Evolutionary conservation across 352 stramenopile genomes (phyloP), one percentile per base, ranked within the genome.

Genomic region (Phytophthora multivora): DNA sequence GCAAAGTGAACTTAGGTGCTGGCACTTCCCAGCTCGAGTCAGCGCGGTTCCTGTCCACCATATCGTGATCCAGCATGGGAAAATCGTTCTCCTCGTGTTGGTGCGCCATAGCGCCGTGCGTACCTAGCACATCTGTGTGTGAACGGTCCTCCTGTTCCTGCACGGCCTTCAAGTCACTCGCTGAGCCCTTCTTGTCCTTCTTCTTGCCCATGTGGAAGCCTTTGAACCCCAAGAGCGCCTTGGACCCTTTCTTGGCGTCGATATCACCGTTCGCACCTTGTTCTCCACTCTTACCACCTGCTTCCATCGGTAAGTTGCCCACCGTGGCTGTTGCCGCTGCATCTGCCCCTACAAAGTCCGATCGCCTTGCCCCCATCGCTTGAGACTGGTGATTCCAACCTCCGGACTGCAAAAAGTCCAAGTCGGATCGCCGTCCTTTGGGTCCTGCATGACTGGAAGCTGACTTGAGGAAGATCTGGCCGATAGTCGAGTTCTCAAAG

Each of bases 401-500:
- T 23, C 51, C 55, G 5, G 55, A 61, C 23, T 71, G 55, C n/a
- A 69, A 52, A 21, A 73, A 77, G 40, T 78, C 68, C 57, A 82
- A 21, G 30, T 82, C 63, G 0, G 71, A 79, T 5, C 66, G 59
- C 19, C 61, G 59, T 47, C 66, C 66, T 45, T 30, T 36, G 10
- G 28, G 52, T 26, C 28, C 45, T 25, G 50, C 13, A 38, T 48
- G 43, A 6, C 49, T 60, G 12, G 58, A 51, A 3, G 51, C 52
- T 13, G 63, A 30, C 26, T 69, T 63, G 5, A 83, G 41, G 38
- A 76, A 79, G n/a, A 80, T 71, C 56, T 76, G 72, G 11, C 75
- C 75, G 25, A 84, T 84, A 5, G 75, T 63, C 51, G 75, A 77
- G 59, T 81, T 75, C 26, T 72, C 70, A 11, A 76, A 71, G 51